Base-by-base conservation (phyloP, 441 rosid species). In the Jatropha multifida region DNA sequence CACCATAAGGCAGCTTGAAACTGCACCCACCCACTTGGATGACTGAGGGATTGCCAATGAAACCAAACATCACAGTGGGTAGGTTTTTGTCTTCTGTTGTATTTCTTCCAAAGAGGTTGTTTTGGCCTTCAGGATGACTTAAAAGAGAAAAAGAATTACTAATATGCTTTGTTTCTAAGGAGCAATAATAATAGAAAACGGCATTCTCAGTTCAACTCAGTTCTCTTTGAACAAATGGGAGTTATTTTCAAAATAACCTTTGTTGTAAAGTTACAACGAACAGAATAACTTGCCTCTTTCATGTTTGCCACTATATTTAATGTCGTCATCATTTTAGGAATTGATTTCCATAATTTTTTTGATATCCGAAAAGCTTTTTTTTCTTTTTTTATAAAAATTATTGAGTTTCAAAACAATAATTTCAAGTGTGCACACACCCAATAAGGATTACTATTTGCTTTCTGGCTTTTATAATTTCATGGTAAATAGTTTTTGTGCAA, bases 41-140 rank as follows among this genome's bases (percentile, higher is more conserved):
- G 26, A 17, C 67, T 38, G 12, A 55, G 55, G 67, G 42, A 75
- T 56, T 75, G 23, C 72, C 23, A 13, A n/a, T 20, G 38, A 59
- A 59, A 44, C 75, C 13, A 18, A 56, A 48, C 3, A 56, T 65
- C 66, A 9, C 66, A 58, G 42, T 13, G 38, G 32, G 48, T 49
- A 46, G 20, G 37, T 46, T 51, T 37, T 10, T 26, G 32, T 75
- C 32, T 55, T 58, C 46, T 42, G 65, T 59, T 59, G 5, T n/a
- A 10, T 46, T 66, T 17, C 2, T 18, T 41, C 13, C 15, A 20
- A 59, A 54, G 20, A 42, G 6, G 3, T 32, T 1, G 38, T 49
- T 15, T 61, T 32, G 32, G 56, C 46, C 11, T 27, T 49, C 26
- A 46, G 51, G 26, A 46, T 46, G 13, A 23, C 27, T 68, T 67